Base-by-base conservation (phyloP, 1,284 basidiomycete genomes). In the Austropuccinia psidii region DNA sequence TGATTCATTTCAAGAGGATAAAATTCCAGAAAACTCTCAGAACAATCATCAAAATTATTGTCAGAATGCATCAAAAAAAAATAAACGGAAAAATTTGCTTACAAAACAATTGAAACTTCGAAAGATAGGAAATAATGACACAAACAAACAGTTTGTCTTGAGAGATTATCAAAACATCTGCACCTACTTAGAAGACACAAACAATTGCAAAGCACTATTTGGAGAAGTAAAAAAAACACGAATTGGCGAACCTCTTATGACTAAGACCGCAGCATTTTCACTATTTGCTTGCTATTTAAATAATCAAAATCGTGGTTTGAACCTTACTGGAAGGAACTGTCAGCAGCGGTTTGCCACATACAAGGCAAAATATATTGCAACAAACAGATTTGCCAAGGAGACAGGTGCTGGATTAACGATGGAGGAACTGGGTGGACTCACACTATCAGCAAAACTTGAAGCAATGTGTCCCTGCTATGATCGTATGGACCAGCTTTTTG, bases 231-330 rank as follows among this genome's bases (percentile, higher is more conserved):
- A 33, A 5, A 62, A 62, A 45, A 62, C 60, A 4, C 19, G 19
- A 15, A 43, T 62, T 62, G 60, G 60, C 3, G 13, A 21, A 1
- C 13, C 5, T 19, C 17, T n/a, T 3, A 19, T 62, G 3, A 62
- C 60, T 21, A 62, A 62, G 60, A 19, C 24, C 24, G 60, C 39
- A 5, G 60, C 60, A 1, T 62, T 43, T 39, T 37, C 41, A 21
- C 41, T 62, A 15, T 62, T 62, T 45, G 35, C 60, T 2, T 43
- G 41, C 17, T 62, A 39, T n/a, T 29, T 62, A 17, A 62, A 62
- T n/a, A n/a, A n/a, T n/a, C n/a, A n/a, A n/a, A n/a, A n/a, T n/a
- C n/a, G n/a, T n/a, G n/a, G n/a, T n/a, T 41, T 61, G 13, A n/a
- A 21, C 19, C 35, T 61, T 4, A 41, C 33, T 61, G 58, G 35